Evolutionary conservation across 164 flowering plant species (phyloP), one percentile per base, ranked within the genome.

Genomic region (Annona squamosa): DNA sequence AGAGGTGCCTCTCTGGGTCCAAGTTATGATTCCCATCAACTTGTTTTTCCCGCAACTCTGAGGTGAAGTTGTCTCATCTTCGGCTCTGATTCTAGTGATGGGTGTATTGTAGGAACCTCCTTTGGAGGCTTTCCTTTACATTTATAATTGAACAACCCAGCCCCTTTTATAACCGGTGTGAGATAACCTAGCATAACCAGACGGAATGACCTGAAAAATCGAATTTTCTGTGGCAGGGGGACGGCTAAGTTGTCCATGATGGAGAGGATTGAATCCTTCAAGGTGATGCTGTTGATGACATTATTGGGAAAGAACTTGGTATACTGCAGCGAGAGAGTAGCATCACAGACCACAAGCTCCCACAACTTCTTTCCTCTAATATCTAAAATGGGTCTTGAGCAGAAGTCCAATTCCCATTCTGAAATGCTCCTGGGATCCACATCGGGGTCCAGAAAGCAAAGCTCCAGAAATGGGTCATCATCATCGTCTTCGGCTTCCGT

Each of bases 401-500:
- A 95, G 66, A 95, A 95, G 71, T 95, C 99, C 81, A 95, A 56
- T 67, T 95, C 99, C 99, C 99, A 93, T 75, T 91, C 99, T 17
- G 81, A 47, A 63, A 95, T 88, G 81, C 87, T 89, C 70, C 81
- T 79, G 1, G 94, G 97, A 68, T 91, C 91, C 16, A 79, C 73
- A 57, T 89, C 99, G 44, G 90, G 86, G 76, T 95, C 99, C 46
- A 95, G 81, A 72, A 82, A 95, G 74, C 91, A 77, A 77, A 95
- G 6, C 67, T 95, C 99, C 13, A 81, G 76, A 2, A 92, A 84
- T 3, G 94, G 95, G 83, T 94, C 97, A 78, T 90, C 97, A 1
- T 82, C 85, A 4, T 73, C 76, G 0, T 84, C 86, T 1, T 81
- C 88, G 0, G 72, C 78, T 2, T 18, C 5, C 0, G 26, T 41